Evolutionary conservation across 108 stramenopile genomes (phyloP).

Genomic region (Conticribra weissflogii): DNA sequence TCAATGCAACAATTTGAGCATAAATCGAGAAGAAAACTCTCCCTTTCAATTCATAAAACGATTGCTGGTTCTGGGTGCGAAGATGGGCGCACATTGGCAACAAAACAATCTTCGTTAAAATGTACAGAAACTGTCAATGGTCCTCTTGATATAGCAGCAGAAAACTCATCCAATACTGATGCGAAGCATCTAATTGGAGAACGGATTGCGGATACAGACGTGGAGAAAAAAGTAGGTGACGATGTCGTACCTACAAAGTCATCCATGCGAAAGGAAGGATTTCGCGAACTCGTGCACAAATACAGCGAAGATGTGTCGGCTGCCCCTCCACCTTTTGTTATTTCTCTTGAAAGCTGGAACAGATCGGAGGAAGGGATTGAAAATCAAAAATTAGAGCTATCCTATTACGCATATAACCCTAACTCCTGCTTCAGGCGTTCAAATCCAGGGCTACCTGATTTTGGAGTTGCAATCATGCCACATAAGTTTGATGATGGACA

Average conservation of each 20-base stretch:
- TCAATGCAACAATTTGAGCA: slow-evolving; percentile 2
- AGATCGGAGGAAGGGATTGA: slow-evolving; percentile 2
- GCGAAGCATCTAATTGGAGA: too few species aligned
- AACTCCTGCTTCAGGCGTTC: slow-evolving; percentile 67
- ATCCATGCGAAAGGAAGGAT: not conserved
- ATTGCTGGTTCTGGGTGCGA: too few species aligned
- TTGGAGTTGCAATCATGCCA: slow-evolving; percentile 67
- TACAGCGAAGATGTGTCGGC: slow-evolving; percentile 41
- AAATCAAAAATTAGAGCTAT: slow-evolving; percentile 18
- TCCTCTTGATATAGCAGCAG: too few species aligned
- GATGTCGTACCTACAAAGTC: not conserved
- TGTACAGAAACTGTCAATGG: too few species aligned
- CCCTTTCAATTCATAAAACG: not conserved
- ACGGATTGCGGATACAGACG: too few species aligned
- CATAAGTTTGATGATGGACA: slow-evolving; percentile 34
- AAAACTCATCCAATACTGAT: too few species aligned
- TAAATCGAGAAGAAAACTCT: not conserved
- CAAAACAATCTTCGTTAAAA: too few species aligned
- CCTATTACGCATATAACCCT: slow-evolving; percentile 79
- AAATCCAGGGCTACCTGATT: slow-evolving; percentile 77
- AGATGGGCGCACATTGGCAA: too few species aligned
- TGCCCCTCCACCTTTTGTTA: slow-evolving; percentile 56
- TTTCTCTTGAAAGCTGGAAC: not conserved
- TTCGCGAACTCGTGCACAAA: not conserved
- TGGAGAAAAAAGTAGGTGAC: too few species aligned